Evolutionary conservation across 208 protist genomes (phyloP).

Genomic region (Acanthamoeba triangularis): DNA sequence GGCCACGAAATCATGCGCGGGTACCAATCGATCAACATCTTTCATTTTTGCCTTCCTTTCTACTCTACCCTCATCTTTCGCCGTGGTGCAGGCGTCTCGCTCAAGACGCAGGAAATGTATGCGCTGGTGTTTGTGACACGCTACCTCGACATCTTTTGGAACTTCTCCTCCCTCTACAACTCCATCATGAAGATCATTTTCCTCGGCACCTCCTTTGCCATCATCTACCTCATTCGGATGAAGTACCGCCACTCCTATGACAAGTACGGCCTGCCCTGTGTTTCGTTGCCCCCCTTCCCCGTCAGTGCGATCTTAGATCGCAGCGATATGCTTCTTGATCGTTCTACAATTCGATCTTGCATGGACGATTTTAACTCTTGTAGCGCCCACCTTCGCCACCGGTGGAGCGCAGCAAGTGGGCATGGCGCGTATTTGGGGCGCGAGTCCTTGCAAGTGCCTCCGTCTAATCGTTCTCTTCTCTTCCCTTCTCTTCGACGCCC

Average conservation of each 20-base stretch:
- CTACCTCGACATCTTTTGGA: constrained; percentile 91
- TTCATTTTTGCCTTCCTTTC: background rate
- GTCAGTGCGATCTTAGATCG: background rate
- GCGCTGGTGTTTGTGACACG: constrained; percentile 87
- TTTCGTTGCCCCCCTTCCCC: background rate
- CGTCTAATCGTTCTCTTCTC: background rate
- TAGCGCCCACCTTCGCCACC: background rate
- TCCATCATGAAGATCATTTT: constrained; percentile 92
- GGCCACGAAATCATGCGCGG: constrained; percentile 81
- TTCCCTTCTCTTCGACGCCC: constrained; percentile 1
- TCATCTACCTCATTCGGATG: constrained; percentile 90
- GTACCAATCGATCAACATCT: constrained; percentile 53
- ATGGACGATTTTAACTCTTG: background rate
- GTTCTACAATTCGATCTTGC: no score
- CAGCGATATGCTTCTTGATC: no score
- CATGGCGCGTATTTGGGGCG: no score
- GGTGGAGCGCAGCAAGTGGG: no score
- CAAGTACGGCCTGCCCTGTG: constrained; percentile 1
- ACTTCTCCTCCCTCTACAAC: constrained; percentile 90
- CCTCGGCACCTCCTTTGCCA: constrained; percentile 87
- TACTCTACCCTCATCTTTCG: background rate
- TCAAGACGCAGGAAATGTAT: constrained; percentile 90
- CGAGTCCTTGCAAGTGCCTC: background rate
- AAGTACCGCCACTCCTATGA: constrained; percentile 83
- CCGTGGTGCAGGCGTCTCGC: background rate